Evolutionary conservation across 495 filamentous ascomycete species (phyloP).

Genomic region (Neurospora sp.): DNA sequence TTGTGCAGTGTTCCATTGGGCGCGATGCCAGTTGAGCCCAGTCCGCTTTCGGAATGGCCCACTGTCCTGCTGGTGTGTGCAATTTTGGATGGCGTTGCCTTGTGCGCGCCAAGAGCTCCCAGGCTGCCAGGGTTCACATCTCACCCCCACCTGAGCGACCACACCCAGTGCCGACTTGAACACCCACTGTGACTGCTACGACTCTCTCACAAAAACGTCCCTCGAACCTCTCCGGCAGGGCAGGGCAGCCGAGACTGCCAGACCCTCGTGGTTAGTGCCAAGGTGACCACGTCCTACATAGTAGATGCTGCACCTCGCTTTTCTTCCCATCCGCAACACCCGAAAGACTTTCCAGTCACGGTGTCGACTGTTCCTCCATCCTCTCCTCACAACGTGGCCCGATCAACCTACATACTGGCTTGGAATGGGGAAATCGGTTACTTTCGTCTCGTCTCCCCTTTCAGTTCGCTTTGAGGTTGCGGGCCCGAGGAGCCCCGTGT

Average conservation of each 20-base stretch:
- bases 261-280: not conserved
- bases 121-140: not conserved
- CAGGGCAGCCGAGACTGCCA: not conserved
- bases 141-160: constrained; percentile 4
- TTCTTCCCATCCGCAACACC: not conserved
- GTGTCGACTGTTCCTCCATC: not conserved
- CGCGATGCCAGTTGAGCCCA: constrained; percentile 2
- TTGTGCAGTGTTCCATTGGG: constrained; percentile 14
- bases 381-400: not conserved
- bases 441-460: not conserved
- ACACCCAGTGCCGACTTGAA: constrained; percentile 19
- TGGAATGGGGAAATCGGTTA: not conserved
- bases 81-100: constrained; percentile 27
- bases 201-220: not conserved
- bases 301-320: not conserved
- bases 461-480: not conserved
- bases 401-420: not conserved
- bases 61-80: constrained; percentile 21
- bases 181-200: not conserved
- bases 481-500: not conserved
- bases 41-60: constrained; percentile 8
- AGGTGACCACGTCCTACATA: not conserved
- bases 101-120: constrained; percentile 3
- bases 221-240: not conserved
- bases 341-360: not conserved